These are phyloP conservation scores for Aphanomyces astaci DNA, from an alignment of 352 stramenopile genomes.

Conservation along the genomic window DNA sequence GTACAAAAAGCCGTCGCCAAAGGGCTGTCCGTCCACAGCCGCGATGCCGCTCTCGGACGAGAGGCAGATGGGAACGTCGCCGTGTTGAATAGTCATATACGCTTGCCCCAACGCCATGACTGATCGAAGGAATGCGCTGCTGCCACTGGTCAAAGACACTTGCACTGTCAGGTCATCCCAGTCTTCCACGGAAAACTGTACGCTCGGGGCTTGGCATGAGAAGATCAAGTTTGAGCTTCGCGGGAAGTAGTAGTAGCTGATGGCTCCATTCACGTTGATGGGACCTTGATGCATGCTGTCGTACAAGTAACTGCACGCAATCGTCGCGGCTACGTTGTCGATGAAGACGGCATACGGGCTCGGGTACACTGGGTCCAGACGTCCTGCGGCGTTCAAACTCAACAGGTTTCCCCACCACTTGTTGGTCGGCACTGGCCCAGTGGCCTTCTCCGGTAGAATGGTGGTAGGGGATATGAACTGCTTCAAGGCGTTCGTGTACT, in stretches of 20 bases:
- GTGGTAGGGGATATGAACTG: conserved; percentile 4
- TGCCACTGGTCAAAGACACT: conserved; percentile 30
- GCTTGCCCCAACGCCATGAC: conserved; percentile 68
- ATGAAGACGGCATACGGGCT: conserved; percentile 55
- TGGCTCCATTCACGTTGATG: conserved; percentile 68
- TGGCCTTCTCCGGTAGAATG: background rate
- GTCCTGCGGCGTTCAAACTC: conserved; percentile 30
- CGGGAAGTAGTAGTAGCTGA: conserved; percentile 78
- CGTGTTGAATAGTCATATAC: conserved; percentile 67
- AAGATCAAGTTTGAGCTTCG: conserved; percentile 71
- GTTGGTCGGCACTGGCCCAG: conserved; percentile 62
- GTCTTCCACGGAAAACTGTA: conserved; percentile 39
- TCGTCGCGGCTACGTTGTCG: conserved; percentile 27
- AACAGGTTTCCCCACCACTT: conserved; percentile 82
- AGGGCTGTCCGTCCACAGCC: conserved; percentile 42
- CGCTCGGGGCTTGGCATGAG: conserved; percentile 25
- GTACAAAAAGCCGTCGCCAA: conserved; percentile 33
- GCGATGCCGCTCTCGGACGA: conserved; percentile 55
- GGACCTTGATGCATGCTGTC: conserved; percentile 64
- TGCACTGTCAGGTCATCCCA: conserved; percentile 75
- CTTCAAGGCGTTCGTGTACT: background rate
- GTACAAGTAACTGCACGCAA: conserved; percentile 52
- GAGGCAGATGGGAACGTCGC: conserved; percentile 51
- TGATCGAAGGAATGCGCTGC: conserved; percentile 29
- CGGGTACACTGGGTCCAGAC: conserved; percentile 65